phyloP scores from a whole-genome alignment of 2,329 filamentous ascomycete species.

The Sclerotiophoma versabilis region DNA sequence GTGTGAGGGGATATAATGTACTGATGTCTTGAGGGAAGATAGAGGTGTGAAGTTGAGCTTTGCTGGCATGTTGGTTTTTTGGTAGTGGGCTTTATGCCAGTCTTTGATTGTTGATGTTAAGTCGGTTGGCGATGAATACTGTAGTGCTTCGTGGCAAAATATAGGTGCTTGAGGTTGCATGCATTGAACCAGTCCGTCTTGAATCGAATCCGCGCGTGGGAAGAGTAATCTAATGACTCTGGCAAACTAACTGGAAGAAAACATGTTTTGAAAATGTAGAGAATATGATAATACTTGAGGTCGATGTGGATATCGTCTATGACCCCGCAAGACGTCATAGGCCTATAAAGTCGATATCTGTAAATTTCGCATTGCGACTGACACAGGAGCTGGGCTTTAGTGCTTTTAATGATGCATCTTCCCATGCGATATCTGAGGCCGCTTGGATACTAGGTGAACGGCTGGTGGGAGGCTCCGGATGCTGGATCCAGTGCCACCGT shows the following conservation, averaged over 20 bases:
- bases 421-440: neutral
- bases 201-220: too few species aligned
- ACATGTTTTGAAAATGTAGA: neutral
- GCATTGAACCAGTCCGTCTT: too few species aligned
- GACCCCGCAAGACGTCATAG: conserved; percentile 25
- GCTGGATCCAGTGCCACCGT: neutral
- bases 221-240: too few species aligned
- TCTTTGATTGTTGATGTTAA: neutral
- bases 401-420: too few species aligned
- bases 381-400: neutral
- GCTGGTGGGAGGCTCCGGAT: too few species aligned
- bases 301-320: neutral
- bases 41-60: conserved; percentile 52
- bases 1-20: conserved; percentile 66
- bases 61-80: conserved; percentile 13
- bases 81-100: neutral
- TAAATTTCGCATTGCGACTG: neutral
- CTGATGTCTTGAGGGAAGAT: conserved; percentile 62
- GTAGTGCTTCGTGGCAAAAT: neutral
- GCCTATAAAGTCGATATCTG: neutral
- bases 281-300: neutral
- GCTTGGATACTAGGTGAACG: neutral
- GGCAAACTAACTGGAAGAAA: too few species aligned
- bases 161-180: neutral
- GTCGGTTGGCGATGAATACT: too few species aligned